phyloP scores from a whole-genome alignment of 257 asterid species.

The Nicotiana noctiflora region DNA sequence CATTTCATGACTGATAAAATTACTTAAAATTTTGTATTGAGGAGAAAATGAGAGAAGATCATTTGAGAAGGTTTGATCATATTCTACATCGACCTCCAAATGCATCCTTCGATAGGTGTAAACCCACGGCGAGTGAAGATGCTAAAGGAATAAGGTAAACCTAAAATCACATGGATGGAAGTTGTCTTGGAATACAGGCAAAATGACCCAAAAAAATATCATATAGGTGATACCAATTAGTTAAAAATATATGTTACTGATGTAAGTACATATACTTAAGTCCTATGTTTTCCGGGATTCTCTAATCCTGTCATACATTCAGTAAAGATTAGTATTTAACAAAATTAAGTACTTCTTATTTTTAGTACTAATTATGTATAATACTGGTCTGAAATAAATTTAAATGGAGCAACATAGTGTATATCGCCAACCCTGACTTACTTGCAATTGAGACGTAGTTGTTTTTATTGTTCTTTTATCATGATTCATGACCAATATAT shows the following conservation, averaged over 20 bases:
- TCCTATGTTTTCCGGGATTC: not conserved
- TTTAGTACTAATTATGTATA: too few species aligned
- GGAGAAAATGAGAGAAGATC: not conserved
- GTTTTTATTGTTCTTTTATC: not conserved
- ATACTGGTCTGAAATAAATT: too few species aligned
- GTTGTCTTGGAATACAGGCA: too few species aligned
- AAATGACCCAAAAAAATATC: not conserved
- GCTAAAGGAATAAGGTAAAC: too few species aligned
- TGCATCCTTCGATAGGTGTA: too few species aligned
- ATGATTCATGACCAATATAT: not conserved
- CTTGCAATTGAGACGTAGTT: not conserved
- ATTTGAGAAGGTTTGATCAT: not conserved
- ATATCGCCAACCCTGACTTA: too few species aligned
- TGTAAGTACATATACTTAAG: not conserved
- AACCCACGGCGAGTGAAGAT: too few species aligned
- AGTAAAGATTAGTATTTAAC: not conserved
- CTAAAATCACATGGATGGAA: not conserved
- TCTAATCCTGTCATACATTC: not conserved
- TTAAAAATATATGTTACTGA: too few species aligned
- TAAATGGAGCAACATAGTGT: not conserved
- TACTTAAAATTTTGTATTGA: not conserved
- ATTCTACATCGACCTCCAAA: not conserved
- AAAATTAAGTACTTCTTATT: too few species aligned
- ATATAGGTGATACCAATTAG: not conserved
- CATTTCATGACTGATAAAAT: not conserved